Evolutionary conservation across 202 grass and related monocot species (phyloP), one percentile per base, ranked within the genome.

Genomic region (Musa balbisiana): DNA sequence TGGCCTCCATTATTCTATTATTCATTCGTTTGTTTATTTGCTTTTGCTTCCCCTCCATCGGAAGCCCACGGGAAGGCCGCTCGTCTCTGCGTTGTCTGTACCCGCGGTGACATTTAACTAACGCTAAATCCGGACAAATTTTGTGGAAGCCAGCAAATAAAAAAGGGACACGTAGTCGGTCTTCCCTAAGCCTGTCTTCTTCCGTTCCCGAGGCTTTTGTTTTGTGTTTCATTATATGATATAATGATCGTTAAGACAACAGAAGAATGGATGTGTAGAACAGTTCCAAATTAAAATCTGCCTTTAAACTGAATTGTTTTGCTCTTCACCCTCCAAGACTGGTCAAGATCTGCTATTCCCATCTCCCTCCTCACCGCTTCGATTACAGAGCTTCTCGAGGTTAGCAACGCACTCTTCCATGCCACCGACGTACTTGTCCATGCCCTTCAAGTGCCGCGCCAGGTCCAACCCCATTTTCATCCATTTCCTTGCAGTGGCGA

Each of bases 381-480:
- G 71, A 84, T 73, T 63, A 76, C 59, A 87, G 51, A 81, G 53
- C 69, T 80, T 94, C 81, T 83, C 81, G 49, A 98, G 90, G 29
- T 55, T 64, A 56, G 76, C 83, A 73, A 88, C 79, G 82, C 27
- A 84, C 81, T 87, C 73, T 77, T 98, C 91, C 91, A 98, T 89
- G 27, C 8, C 75, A 64, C 59, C 60, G 77, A 83, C 74, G 76
- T 80, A 74, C 56, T 82, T 66, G 73, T 98, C 90, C 94, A 92
- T 94, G 75, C 87, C 84, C 24, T 87, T 85, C 53, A 94, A 66
- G 78, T 89, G 86, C 33, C 83, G 83, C 79, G 89, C 84, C 5
- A 98, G 78, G 82, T 98, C 85, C 83, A 98, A 77, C n/a, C 87
- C 88, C 80, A 90, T 80, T 78, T 89, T 94, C 84, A 94, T 92